Evolutionary conservation across 805 yeast species (phyloP).

Genomic region (Pichia exigua): DNA sequence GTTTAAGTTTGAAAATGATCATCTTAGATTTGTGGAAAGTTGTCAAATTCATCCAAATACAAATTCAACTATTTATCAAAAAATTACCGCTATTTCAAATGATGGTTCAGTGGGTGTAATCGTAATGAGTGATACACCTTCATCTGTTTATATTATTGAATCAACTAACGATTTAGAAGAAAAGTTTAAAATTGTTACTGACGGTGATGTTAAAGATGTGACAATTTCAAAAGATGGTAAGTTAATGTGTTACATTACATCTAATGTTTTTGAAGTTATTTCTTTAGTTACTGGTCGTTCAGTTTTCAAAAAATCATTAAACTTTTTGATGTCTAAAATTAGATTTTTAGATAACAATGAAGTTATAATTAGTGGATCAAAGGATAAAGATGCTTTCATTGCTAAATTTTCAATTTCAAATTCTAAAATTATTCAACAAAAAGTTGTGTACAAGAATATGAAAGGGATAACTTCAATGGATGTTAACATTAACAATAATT

Average conservation of each 20-base stretch:
- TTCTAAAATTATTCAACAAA: conserved; percentile 35
- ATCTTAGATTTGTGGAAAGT: conserved; percentile 50
- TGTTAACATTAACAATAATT: conserved; percentile 28
- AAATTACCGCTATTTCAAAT: conserved; percentile 47
- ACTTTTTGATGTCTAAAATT: conserved; percentile 25
- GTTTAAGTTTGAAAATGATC: conserved; percentile 51
- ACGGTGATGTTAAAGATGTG: conserved; percentile 53
- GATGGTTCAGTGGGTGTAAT: conserved; percentile 61
- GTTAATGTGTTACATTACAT: conserved; percentile 55
- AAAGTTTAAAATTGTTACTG: conserved; percentile 45
- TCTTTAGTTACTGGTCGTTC: conserved; percentile 41
- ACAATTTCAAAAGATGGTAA: conserved; percentile 62
- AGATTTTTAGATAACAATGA: conserved; percentile 28
- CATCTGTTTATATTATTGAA: conserved; percentile 54
- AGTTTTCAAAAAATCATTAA: conserved; percentile 23
- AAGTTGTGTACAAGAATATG: conserved; percentile 38
- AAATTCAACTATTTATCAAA: conserved; percentile 52
- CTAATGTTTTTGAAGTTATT: conserved; percentile 42
- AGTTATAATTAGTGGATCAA: conserved; percentile 37
- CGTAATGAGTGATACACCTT: conserved; percentile 61
- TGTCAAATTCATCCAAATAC: conserved; percentile 48
- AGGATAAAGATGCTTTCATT: conserved; percentile 37
- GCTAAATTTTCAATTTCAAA: conserved; percentile 37
- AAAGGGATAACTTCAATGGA: conserved; percentile 53
- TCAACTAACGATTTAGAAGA: conserved; percentile 43